Base-by-base conservation (phyloP, 257 asterid species). In the Capsicum rhomboideum region DNA sequence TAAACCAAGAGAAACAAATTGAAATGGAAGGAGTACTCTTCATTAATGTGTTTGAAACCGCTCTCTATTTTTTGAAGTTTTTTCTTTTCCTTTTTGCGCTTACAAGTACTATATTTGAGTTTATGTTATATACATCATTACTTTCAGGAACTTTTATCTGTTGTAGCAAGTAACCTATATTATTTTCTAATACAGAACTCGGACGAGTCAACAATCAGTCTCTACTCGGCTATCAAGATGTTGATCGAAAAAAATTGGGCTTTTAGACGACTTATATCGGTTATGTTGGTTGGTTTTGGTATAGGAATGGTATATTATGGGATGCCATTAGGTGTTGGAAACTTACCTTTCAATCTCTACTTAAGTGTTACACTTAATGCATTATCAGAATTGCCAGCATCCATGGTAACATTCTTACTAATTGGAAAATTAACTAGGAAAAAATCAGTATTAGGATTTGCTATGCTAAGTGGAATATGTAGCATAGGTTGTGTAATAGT, bases 301-400 rank as follows among this genome's bases (percentile, higher is more conserved):
- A 58, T 68, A 0, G 97, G 98, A 2, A 46, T 90, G 64, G 87
- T 89, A 7, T 95, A 94, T 68, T 95, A 92, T 79, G 97, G 98
- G 5, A 92, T 93, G 93, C 98, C 98, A 2, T 82, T 95, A 21
- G 97, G 96, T 1, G 87, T 93, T 0, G 91, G 91, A 1, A 90
- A 83, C 23, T 68, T 95, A 2, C 84, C 91, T 0, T 42, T 92
- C 1, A 82, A 90, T 84, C 83, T 94, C 1, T 95, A 94, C 80
- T 28, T 88, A 26, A 94, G 95, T 78, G 92, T 90, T 34, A 82
- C 94, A 0, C 28, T 92, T 0, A 95, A 93, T 59, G 99, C 99
- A 0, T 0, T 89, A 0, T 80, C 90, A 0, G 99, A 94, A 66
- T 81, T 95, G 2, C 98, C 98, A 10, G 91, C 98, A 21, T 84